Evolutionary conservation across 345 rosid species (phyloP).

Genomic region (Arabis alpina): DNA sequence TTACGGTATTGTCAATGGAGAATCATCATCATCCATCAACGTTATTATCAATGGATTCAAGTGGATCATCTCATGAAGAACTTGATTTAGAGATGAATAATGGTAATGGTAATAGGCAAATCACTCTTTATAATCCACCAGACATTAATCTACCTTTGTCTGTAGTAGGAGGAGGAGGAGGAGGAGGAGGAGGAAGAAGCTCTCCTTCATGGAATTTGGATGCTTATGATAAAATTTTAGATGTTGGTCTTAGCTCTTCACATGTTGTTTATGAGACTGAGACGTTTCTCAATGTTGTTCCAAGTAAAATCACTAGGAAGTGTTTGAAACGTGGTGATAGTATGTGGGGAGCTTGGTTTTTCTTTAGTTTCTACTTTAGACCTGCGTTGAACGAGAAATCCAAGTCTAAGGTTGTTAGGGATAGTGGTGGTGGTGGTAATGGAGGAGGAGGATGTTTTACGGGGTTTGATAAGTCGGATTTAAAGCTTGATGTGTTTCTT

Average conservation of each 20-base stretch:
- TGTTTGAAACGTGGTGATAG: slow-evolving; percentile 83
- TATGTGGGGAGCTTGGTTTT: slow-evolving; percentile 99
- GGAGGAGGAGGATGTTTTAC: slow-evolving; percentile 45
- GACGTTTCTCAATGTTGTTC: slow-evolving; percentile 55
- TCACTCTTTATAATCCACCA: slow-evolving; percentile 79
- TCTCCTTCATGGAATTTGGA: slow-evolving; percentile 65
- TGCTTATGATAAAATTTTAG: slow-evolving; percentile 66
- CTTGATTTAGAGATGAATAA: slow-evolving; percentile 74
- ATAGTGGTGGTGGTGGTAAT: slow-evolving; percentile 52
- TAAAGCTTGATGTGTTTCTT: slow-evolving; percentile 82
- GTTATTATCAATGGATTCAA: slow-evolving; percentile 91
- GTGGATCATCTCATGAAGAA: slow-evolving; percentile 83
- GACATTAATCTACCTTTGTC: slow-evolving; percentile 93
- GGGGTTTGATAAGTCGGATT: slow-evolving; percentile 86
- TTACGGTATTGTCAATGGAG: slow-evolving; percentile 76
- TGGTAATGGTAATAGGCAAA: slow-evolving; percentile 52
- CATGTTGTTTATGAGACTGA: slow-evolving; percentile 71
- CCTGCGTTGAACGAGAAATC: slow-evolving; percentile 87
- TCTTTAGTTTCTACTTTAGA: slow-evolving; percentile 90
- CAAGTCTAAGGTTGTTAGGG: slow-evolving; percentile 72
- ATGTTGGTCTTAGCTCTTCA: slow-evolving; percentile 75
- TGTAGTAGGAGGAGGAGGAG: slow-evolving; percentile 45
- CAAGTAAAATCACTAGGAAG: slow-evolving; percentile 57
- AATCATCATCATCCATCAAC: slow-evolving; percentile 94
- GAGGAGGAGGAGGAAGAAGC: slow-evolving; percentile 40